A percentile compares a stretch with the other conserved stretches of the same genome.
Conservation (phyloP, 768 basidiomycete species). For the Lyophyllum shimeji region DNA sequence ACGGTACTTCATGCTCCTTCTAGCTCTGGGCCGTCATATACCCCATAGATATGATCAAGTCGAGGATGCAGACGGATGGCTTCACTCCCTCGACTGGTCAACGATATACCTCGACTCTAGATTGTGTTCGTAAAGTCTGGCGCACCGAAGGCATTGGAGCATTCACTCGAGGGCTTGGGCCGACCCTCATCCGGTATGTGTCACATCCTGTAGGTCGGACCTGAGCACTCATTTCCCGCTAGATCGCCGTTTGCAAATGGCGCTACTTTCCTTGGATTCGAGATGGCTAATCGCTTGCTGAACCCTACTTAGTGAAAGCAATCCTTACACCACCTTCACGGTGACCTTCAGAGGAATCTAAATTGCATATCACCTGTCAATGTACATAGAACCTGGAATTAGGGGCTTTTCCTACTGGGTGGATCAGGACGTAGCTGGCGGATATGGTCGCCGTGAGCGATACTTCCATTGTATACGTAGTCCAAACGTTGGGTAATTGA, state of each 20-base stretch:
- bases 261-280: slow-evolving; percentile 94
- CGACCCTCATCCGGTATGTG: slow-evolving; percentile 82
- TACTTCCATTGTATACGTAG: not conserved
- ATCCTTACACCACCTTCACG: not conserved
- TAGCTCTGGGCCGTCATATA: slow-evolving; percentile 93
- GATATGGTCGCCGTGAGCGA: not conserved
- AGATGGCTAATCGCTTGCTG: slow-evolving; percentile 80
- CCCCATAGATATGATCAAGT: slow-evolving; percentile 96
- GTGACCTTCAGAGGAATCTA: not conserved
- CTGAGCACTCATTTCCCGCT: slow-evolving; percentile 1
- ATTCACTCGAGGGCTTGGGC: slow-evolving; percentile 88
- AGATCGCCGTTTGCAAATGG: slow-evolving; percentile 97
- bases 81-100: slow-evolving; percentile 73
- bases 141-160: slow-evolving; percentile 79
- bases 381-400: not conserved
- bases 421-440: not conserved
- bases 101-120: slow-evolving; percentile 79
- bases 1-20: slow-evolving; percentile 12
- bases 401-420: too few relatives aligned
- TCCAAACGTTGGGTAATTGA: not conserved
- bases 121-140: slow-evolving; percentile 85
- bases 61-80: slow-evolving; percentile 93
- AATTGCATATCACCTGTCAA: not conserved
- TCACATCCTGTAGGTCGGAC: not conserved
- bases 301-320: slow-evolving; percentile 25